Base-by-base conservation (phyloP, 768 basidiomycete species). In the Polyporus arcularius region DNA sequence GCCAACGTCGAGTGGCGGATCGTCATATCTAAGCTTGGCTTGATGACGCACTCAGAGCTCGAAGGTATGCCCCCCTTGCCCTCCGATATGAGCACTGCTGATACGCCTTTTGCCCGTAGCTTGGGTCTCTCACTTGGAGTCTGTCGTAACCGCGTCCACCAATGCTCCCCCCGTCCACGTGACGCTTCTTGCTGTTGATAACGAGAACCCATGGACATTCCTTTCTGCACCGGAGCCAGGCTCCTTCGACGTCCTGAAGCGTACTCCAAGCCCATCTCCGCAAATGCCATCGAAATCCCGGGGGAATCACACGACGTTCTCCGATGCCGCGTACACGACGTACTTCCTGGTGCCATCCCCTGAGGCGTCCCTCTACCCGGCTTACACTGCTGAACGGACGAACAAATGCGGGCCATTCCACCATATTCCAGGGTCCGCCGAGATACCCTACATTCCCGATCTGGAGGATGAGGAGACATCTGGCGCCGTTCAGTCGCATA, bases 1-100 rank as follows among this genome's bases (percentile, higher is more conserved):
- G 87, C 87, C 11, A 84, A 85, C 68, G 76, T 92, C 21, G 91
- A 94, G 70, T 95, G 93, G 93, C 81, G 88, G 53, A 74, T 94
- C 11, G 85, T 89, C 9, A 78, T 95, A 58, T 76, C 88, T 6
- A 90, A 87, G 68, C 73, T 88, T 4, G 92, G 92, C 0, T 58
- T 74, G 10, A 85, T 94, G 78, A 71, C 73, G 1, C 73, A 78
- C 51, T 68, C 69, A 6, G 93, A 95, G 68, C 70, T 92, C 21
- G 78, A 86, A 65, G 87, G 92, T 92, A 65, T 60, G 85, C 74
- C 14, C 21, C 39, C 32, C 43, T 31, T 60, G 42, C 45, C n/a
- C 11, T 53, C 47, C 65, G n/a, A 30, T 65, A 49, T 28, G 9
- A 43, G 48, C 53, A 11, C 21, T 11, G 14, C 46, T 48, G 46